Conservation (phyloP, 176 grass and related monocot genomes). For the Aegilops longissima region DNA sequence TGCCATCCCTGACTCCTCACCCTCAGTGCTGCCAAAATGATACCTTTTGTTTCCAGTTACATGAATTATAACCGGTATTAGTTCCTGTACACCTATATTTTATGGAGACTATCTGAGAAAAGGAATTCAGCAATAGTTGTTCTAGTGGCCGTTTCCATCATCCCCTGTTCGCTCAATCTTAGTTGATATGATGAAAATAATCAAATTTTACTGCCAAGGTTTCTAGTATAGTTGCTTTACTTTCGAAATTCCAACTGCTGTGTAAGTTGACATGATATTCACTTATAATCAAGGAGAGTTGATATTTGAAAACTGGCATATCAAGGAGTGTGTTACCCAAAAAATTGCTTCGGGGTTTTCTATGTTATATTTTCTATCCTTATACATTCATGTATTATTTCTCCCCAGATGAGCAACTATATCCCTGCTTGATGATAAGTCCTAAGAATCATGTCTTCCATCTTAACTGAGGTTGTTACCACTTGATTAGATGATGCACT, state of each 20-base stretch:
- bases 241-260: neutral
- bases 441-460: neutral
- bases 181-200: neutral
- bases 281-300: neutral
- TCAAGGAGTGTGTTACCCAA: neutral
- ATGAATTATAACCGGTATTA: neutral
- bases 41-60: neutral
- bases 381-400: neutral
- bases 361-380: neutral
- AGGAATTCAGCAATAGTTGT: neutral
- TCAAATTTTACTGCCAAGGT: neutral
- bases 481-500: neutral
- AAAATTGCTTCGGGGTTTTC: neutral
- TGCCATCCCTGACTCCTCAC: neutral
- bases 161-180: neutral
- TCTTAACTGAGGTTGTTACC: neutral
- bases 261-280: neutral
- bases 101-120: neutral
- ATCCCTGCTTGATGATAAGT: neutral
- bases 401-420: neutral
- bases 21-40: neutral
- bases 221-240: neutral
- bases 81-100: neutral
- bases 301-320: conserved; percentile 1
- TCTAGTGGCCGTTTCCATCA: neutral